Percentiles rank a stretch among this genome's conserved stretches.
These are phyloP conservation scores for Dothistroma septosporum DNA, from an alignment of 2,329 filamentous ascomycete genomes.

Conservation along the genomic window DNA sequence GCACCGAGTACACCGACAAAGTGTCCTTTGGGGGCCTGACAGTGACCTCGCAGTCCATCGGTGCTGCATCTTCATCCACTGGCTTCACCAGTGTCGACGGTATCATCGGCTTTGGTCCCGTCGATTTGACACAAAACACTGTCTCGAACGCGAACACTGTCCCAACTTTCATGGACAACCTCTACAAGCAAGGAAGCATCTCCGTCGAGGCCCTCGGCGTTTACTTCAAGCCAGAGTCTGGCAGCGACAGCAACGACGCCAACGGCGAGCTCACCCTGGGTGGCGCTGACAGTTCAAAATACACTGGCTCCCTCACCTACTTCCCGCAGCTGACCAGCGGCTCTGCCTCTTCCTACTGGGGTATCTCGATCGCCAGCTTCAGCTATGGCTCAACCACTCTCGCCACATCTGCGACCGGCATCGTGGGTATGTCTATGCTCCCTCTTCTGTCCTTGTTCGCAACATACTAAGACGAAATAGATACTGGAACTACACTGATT, in stretches of 20 bases:
- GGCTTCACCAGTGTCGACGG: constrained; percentile 21
- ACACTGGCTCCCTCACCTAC: constrained; percentile 56
- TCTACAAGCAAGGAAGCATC: constrained; percentile 20
- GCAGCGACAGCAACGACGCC: constrained; percentile 17
- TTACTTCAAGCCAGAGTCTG: constrained; percentile 21
- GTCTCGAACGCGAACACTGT: constrained; percentile 21
- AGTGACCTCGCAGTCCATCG: constrained; percentile 16
- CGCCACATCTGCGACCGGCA: constrained; percentile 34
- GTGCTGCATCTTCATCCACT: constrained; percentile 11
- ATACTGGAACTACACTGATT: constrained; percentile 40
- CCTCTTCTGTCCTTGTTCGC: no score
- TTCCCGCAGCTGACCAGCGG: constrained; percentile 48
- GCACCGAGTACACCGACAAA: constrained; percentile 20
- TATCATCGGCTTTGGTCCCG: constrained; percentile 22
- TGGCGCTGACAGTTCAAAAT: constrained; percentile 51
- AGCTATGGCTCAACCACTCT: constrained; percentile 17
- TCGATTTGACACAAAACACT: constrained; percentile 18
- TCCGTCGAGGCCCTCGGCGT: constrained; percentile 21
- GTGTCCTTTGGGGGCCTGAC: constrained; percentile 19
- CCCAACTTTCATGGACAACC: constrained; percentile 24
- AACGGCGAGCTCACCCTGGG: constrained; percentile 23
- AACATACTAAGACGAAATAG: constrained; percentile 11
- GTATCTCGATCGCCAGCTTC: constrained; percentile 19
- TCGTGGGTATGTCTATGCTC: constrained; percentile 24
- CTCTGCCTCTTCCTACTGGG: constrained; percentile 51